A percentile compares a stretch with the other conserved stretches of the same genome.
Evolutionary conservation across 805 yeast species (phyloP).

Genomic region (Saccharomycopsis babjevae): DNA sequence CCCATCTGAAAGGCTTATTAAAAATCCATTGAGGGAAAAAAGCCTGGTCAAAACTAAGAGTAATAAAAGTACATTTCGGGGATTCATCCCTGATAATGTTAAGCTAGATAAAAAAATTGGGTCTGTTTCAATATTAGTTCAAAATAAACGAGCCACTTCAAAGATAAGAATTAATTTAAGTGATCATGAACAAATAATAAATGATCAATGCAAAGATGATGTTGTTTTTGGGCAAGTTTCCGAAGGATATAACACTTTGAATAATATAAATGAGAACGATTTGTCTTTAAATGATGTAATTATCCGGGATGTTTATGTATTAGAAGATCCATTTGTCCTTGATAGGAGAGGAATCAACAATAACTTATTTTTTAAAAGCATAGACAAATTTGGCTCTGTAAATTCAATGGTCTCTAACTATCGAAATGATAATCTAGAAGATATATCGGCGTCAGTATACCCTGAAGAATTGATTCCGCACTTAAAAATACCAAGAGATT

Average conservation of each 20-base stretch:
- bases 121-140: slow-evolving; percentile 25
- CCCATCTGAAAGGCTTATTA: neutral
- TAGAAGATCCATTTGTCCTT: slow-evolving; percentile 46
- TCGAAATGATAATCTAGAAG: neutral
- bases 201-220: slow-evolving; percentile 14
- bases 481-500: neutral
- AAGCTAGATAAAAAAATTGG: slow-evolving; percentile 23
- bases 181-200: slow-evolving; percentile 17
- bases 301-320: slow-evolving; percentile 38
- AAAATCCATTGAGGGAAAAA: neutral
- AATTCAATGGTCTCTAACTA: neutral
- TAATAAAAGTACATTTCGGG: neutral
- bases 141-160: slow-evolving; percentile 25
- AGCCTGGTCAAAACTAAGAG: neutral
- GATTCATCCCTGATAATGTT: neutral
- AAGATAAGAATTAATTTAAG: slow-evolving; percentile 30
- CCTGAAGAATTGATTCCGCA: neutral
- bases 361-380: slow-evolving; percentile 28
- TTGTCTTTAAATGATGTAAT: slow-evolving; percentile 41
- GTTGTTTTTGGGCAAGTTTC: slow-evolving; percentile 40
- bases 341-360: slow-evolving; percentile 19
- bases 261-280: slow-evolving; percentile 31
- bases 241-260: slow-evolving; percentile 41
- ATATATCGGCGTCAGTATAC: neutral
- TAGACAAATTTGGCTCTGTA: neutral